These are phyloP conservation scores for Beta lomatogona DNA, from an alignment of 179 eudicot genomes.

Conservation along the genomic window DNA sequence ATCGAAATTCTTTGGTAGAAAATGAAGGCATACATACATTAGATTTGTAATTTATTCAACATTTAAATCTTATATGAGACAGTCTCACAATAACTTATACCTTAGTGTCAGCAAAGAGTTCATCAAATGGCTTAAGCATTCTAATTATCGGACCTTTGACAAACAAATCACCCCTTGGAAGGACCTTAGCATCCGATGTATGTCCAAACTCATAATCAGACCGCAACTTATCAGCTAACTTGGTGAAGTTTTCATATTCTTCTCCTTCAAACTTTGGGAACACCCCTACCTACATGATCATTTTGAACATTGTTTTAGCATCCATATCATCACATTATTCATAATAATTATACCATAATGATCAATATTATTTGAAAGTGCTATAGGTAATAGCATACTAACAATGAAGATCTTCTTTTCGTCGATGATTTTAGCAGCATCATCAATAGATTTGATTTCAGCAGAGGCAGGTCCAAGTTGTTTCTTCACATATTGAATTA, in stretches of 20 bases:
- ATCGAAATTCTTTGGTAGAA: constrained; percentile 52
- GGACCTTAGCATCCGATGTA: constrained; percentile 60
- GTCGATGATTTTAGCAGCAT: constrained; percentile 40
- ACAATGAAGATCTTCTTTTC: constrained; percentile 59
- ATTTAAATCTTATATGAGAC: background rate
- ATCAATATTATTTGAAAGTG: background rate
- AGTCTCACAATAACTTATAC: constrained; percentile 29
- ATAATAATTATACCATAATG: too few species aligned
- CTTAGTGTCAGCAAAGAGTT: constrained; percentile 65
- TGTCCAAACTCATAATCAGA: constrained; percentile 74
- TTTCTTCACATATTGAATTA: constrained; percentile 53
- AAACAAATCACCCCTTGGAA: constrained; percentile 69
- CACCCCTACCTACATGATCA: constrained; percentile 58
- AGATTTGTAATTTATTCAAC: background rate
- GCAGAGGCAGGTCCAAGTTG: constrained; percentile 68
- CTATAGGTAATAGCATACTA: constrained; percentile 21
- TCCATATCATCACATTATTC: background rate
- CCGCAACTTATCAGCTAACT: constrained; percentile 69
- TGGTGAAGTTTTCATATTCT: constrained; percentile 61
- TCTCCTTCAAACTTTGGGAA: constrained; percentile 79
- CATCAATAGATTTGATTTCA: constrained; percentile 58
- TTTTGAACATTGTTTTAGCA: background rate
- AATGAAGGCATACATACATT: background rate
- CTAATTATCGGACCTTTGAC: constrained; percentile 57
- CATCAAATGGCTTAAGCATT: constrained; percentile 87